Conservation (phyloP, 2,329 filamentous ascomycete genomes). For the Ambrosiella xylebori region DNA sequence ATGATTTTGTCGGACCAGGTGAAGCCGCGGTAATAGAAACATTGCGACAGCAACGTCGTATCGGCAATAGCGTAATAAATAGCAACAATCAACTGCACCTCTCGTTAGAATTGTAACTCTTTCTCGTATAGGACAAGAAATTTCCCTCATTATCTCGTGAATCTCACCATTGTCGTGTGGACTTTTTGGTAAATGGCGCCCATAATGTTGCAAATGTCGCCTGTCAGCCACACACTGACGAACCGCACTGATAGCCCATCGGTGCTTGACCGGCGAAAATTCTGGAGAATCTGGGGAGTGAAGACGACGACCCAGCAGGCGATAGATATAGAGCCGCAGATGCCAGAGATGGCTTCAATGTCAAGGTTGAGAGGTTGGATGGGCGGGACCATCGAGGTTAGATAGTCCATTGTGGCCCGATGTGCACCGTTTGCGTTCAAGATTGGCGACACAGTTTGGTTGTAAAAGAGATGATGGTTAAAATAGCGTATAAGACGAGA, state of each 20-base stretch:
- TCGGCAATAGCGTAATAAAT: constrained; percentile 89
- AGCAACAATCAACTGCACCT: constrained; percentile 57
- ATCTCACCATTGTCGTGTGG: constrained; percentile 65
- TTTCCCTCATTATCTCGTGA: neutral
- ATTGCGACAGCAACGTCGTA: constrained; percentile 71
- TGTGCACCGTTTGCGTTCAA: too few relatives aligned
- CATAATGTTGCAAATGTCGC: constrained; percentile 92
- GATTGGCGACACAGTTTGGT: too few relatives aligned
- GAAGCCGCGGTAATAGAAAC: constrained; percentile 90
- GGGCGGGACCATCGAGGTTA: constrained; percentile 22
- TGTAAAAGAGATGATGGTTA: too few relatives aligned
- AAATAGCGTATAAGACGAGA: too few relatives aligned
- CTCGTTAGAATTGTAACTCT: neutral
- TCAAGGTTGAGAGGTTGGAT: constrained; percentile 51
- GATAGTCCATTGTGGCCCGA: neutral
- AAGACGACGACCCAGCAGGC: constrained; percentile 98
- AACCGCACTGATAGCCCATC: constrained; percentile 85
- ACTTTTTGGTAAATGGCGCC: constrained; percentile 86
- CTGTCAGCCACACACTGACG: constrained; percentile 78
- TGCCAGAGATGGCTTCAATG: constrained; percentile 80
- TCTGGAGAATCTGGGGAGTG: constrained; percentile 90
- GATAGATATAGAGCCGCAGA: constrained; percentile 87
- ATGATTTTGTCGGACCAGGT: constrained; percentile 39
- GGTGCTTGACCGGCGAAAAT: constrained; percentile 69
- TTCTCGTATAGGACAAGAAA: neutral